These are phyloP conservation scores for Capillidium heterosporum DNA, from an alignment of 371 early-diverging fungal species.

Conservation along the genomic window DNA sequence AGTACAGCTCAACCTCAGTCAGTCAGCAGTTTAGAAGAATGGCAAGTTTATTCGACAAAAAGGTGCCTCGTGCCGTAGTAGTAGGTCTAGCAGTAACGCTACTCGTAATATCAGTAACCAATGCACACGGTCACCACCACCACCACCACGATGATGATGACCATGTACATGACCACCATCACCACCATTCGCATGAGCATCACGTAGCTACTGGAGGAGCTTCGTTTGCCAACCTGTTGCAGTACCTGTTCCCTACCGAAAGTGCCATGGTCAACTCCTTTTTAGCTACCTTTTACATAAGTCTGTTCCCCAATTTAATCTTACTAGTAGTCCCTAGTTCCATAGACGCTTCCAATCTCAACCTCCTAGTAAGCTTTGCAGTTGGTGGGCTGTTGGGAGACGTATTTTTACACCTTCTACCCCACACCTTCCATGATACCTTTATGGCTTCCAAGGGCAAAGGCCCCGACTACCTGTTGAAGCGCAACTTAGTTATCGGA, in stretches of 20 bases:
- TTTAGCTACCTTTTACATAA: conserved; percentile 64
- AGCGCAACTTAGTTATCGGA: conserved; percentile 48
- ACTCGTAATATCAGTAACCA: too few relatives aligned
- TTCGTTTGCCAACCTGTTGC: too few relatives aligned
- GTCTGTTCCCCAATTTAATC: conserved; percentile 60
- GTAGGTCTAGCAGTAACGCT: too few relatives aligned
- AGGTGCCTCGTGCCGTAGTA: too few relatives aligned
- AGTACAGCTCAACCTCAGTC: too few relatives aligned
- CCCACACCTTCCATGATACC: conserved; percentile 51
- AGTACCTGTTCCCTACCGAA: conserved; percentile 28
- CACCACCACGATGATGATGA: too few relatives aligned
- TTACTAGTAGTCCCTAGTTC: conserved; percentile 65
- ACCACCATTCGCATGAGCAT: too few relatives aligned
- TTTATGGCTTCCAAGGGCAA: conserved; percentile 14
- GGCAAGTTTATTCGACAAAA: too few relatives aligned
- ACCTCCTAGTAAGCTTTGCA: conserved; percentile 64
- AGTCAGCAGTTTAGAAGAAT: too few relatives aligned
- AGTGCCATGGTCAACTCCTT: conserved; percentile 46
- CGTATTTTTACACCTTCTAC: conserved; percentile 66
- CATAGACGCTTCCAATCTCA: conserved; percentile 45
- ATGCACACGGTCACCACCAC: too few relatives aligned
- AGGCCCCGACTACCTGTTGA: conserved; percentile 17
- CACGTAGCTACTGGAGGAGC: too few relatives aligned
- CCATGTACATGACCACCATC: too few relatives aligned
- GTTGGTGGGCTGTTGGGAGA: conserved; percentile 73